A percentile compares a stretch with the other conserved stretches of the same genome.
Conservation (phyloP, 345 rosid species). For the Boechera divaricarpa region DNA sequence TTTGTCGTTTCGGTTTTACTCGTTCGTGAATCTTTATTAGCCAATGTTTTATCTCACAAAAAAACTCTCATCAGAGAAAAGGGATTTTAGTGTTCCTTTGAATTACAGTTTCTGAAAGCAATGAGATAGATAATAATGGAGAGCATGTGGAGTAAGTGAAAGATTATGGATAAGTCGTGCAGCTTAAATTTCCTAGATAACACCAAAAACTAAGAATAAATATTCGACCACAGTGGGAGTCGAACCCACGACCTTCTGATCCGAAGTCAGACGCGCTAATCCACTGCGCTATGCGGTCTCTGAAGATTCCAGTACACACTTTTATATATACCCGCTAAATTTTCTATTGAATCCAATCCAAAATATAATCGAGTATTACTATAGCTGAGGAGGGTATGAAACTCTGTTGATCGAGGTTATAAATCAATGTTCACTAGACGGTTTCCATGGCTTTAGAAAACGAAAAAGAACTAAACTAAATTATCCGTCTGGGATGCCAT, state of each 20-base stretch:
- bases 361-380: too few relatives aligned
- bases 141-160: neutral
- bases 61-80: slow-evolving; percentile 2
- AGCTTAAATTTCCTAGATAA: neutral
- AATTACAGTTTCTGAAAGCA: neutral
- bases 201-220: neutral
- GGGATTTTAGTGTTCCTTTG: neutral
- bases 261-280: slow-evolving; percentile 99
- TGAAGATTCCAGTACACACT: fast-evolving
- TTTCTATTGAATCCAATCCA: neutral
- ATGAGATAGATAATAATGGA: neutral
- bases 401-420: too few relatives aligned
- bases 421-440: too few relatives aligned
- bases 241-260: slow-evolving; percentile 99
- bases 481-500: too few relatives aligned
- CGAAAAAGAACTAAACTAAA: too few relatives aligned
- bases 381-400: too few relatives aligned
- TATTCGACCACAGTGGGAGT: slow-evolving; percentile 53
- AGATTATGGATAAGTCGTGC: neutral
- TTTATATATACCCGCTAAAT: fast-evolving
- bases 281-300: slow-evolving; percentile 96
- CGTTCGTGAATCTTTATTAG: neutral
- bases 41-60: neutral
- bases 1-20: neutral
- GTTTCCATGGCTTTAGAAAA: too few relatives aligned